Base-by-base conservation (phyloP, 805 yeast genomes). In the Candida coquimbonensis region DNA sequence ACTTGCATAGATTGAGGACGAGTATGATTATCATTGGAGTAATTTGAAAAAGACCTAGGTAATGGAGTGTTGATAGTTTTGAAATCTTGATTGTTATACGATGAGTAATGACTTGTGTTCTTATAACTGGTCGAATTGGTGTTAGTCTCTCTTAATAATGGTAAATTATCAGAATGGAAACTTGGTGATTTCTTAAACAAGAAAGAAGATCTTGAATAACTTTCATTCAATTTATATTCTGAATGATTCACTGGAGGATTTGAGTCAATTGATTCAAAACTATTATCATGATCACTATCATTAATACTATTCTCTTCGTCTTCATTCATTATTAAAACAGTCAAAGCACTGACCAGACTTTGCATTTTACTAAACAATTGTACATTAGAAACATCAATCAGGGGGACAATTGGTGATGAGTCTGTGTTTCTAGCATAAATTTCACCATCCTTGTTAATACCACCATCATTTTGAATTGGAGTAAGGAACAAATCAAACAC, bases 331-430 rank as follows among this genome's bases (percentile, higher is more conserved):
- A 66, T 56, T 42, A 66, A 48, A 9, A 63, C 56, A 7, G 69
- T 62, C 39, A 67, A 44, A 0, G 66, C 47, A 33, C 59, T 54
- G 3, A 68, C 62, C 32, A 65, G 45, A 13, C 45, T 54, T 45
- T 68, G 72, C 53, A 67, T 59, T 43, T 54, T 56, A n/a, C 61
- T 52, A 40, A 59, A 61, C 4, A 66, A 41, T 8, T 50, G 52
- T 6, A 56, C 39, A 12, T 62, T 53, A 1, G 64, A 56, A 0
- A 55, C 35, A 42, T 63, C 68, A 9, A 62, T 62, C 36, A 64
- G 46, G 11, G 64, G 40, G 32, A 61, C 9, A 6, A 29, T 32
- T n/a, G 14, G 21, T 9, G 13, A 25, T 21, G 9, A 8, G 17
- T 9, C 16, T 3, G 5, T 19, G 14, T 32, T 13, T 14, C n/a